Base-by-base conservation (phyloP, 306 rosid genomes). In the Prosopis cineraria region DNA sequence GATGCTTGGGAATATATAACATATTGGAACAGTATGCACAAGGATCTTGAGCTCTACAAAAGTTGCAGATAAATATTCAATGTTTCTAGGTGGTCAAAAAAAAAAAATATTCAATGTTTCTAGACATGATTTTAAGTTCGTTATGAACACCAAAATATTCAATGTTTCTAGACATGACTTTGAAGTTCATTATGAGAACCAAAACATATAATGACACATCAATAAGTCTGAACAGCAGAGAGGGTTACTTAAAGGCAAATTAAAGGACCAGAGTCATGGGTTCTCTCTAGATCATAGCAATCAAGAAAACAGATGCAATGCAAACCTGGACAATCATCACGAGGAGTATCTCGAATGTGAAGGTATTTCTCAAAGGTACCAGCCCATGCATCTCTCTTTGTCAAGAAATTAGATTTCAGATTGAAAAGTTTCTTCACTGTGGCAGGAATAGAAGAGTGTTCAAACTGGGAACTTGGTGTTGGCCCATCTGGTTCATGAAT, bases 331-430 rank as follows among this genome's bases (percentile, higher is more conserved):
- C 98, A 92, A 83, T 94, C 97, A 60, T 92, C 79, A 9, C 98
- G 94, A 43, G 97, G 96, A 77, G 91, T 88, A 72, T 82, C 86
- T 1, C 98, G 95, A 20, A 90, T 52, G 82, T 83, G 24, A 10
- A 94, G 89, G 78, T 88, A 89, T 19, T 84, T 86, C 82, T 94
- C 98, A 7, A 94, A 94, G 78, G 97, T 85, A 64, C 97, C 97
- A 7, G 98, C 97, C 98, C 98, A 94, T 14, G 98, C 97, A 85
- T 94, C 98, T 85, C 98, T 91, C 81, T 92, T 92, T 7, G 98
- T 94, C 76, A 94, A 84, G 90, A 94, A 94, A 87, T 94, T 92
- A 19, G 97, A 94, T 68, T 89, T 88, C 12, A 94, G 85, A 85
- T 94, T 94, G 92, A 94, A 94, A 30, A 94, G 92, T 87, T 85